Conservation (phyloP, 805 yeast species). For the Naumovozyma castellii region DNA sequence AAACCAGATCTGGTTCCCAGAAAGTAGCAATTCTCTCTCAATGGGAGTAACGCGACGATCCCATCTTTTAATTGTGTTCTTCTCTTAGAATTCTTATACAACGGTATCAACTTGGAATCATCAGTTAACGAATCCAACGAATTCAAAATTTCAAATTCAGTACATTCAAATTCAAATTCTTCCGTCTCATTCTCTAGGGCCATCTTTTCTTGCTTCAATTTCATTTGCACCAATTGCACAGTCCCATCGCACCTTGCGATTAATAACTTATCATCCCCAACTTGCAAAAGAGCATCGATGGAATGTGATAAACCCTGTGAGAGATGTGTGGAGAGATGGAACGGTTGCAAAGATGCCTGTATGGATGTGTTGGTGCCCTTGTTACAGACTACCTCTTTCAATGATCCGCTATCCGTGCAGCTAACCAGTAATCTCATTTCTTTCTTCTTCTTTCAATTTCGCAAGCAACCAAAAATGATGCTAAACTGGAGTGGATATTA, state of each 20-base stretch:
- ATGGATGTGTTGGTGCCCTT: conserved; percentile 74
- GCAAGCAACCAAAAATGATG: too few relatives aligned
- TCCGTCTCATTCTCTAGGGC: conserved; percentile 1
- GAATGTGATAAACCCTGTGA: conserved; percentile 33
- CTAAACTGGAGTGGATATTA: not conserved
- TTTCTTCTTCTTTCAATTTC: not conserved
- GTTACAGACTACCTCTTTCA: conserved; percentile 54
- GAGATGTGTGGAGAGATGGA: conserved; percentile 37
- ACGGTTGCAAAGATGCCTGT: conserved; percentile 57
- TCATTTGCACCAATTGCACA: conserved; percentile 33
- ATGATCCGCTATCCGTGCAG: conserved; percentile 56
- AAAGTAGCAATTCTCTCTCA: conserved; percentile 21
- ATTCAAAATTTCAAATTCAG: conserved; percentile 16
- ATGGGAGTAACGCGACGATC: conserved; percentile 32
- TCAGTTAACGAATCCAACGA: conserved; percentile 16
- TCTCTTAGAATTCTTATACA: conserved; percentile 20
- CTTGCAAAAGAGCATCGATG: conserved; percentile 30
- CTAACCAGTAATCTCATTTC: conserved; percentile 54
- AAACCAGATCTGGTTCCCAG: conserved; percentile 32
- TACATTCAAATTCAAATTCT: conserved; percentile 11
- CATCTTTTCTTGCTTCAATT: conserved; percentile 5
- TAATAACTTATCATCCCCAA: conserved; percentile 31
- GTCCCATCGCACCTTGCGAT: conserved; percentile 41
- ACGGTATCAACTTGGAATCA: conserved; percentile 13
- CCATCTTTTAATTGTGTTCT: conserved; percentile 29